Base-by-base conservation (phyloP, 192 early-diverging fungal genomes). In the Rhizoclosmatium sp. region DNA sequence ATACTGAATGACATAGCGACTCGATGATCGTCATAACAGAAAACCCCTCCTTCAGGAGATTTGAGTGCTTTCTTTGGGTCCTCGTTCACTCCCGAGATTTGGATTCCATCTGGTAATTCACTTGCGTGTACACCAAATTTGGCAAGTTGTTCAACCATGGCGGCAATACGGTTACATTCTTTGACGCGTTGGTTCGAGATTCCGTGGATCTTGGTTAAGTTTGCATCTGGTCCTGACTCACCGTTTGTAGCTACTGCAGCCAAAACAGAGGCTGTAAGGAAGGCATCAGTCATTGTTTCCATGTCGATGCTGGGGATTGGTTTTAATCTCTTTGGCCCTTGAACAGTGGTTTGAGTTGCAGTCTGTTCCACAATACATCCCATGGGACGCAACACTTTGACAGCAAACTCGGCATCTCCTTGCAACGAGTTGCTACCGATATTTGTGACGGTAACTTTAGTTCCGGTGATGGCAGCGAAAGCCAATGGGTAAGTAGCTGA, bases 231-330 rank as follows among this genome's bases (percentile, higher is more conserved):
- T 3, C 80, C 75, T 4, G 78, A 71, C 23, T 77, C 71, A 4
- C 58, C 62, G 31, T 49, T 49, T 16, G 49, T 86, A 0, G 98
- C 95, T 5, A 95, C 94, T 4, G 97, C 96, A 10, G 97, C 96
- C 16, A 99, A 86, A 44, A 93, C 96, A 0, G 94, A 89, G 0
- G 97, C 96, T 0, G 98, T 99, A 78, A 99, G 87, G 87, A 99
- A 99, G 10, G 98, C 98, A 79, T 99, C 98, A 0, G 98, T 99
- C 97, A 99, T 97, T 19, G 94, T 93, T 85, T 97, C 96, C 98
- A 99, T 99, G 81, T 99, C 95, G 71, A 99, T 93, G 42, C 86
- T 77, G 9, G 90, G 81, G 19, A 99, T 80, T 44, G 96, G 92
- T 45, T 71, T 77, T 58, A 99, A 86, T 21, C 87, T 81, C 40